Conservation (phyloP, 129 eudicot species). For the Helianthus tuberosus region DNA sequence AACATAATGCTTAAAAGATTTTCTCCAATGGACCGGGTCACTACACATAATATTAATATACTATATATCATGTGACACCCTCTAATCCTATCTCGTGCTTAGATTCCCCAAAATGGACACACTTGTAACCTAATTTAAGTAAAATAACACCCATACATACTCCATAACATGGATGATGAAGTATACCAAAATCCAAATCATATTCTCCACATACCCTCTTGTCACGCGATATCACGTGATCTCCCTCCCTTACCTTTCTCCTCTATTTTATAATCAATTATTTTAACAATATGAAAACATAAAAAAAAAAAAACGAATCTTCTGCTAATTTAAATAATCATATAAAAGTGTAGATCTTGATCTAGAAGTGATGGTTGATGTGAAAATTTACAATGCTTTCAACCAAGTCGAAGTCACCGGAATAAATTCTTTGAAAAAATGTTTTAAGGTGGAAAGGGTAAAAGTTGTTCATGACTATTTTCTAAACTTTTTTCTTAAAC, state of each 20-base stretch:
- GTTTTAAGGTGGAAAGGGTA: neutral
- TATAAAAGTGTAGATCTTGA: slow-evolving; percentile 17
- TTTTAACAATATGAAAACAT: slow-evolving; percentile 18
- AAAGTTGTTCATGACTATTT: too few relatives aligned
- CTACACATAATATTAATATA: neutral
- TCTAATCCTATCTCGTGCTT: slow-evolving; percentile 52
- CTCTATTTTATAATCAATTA: neutral
- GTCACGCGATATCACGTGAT: slow-evolving; percentile 91
- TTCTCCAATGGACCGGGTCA: too few relatives aligned
- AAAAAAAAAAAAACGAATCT: slow-evolving; percentile 25
- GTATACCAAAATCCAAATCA: slow-evolving; percentile 60
- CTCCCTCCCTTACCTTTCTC: slow-evolving; percentile 16
- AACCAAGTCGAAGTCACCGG: slow-evolving; percentile 7
- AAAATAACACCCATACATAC: slow-evolving; percentile 43
- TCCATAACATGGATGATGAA: slow-evolving; percentile 40
- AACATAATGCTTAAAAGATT: neutral
- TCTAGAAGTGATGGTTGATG: too few relatives aligned
- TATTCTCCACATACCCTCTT: slow-evolving; percentile 47
- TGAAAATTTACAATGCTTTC: slow-evolving; percentile 8
- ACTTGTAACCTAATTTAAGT: slow-evolving; percentile 48
- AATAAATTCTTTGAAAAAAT: neutral
- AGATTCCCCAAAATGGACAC: slow-evolving; percentile 54
- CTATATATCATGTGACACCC: slow-evolving; percentile 40
- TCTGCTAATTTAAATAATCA: slow-evolving; percentile 2
- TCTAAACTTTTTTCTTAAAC: too few relatives aligned